phyloP scores from a whole-genome alignment of 2,329 filamentous ascomycete genomes.

The Ophiostoma pallidulum region DNA sequence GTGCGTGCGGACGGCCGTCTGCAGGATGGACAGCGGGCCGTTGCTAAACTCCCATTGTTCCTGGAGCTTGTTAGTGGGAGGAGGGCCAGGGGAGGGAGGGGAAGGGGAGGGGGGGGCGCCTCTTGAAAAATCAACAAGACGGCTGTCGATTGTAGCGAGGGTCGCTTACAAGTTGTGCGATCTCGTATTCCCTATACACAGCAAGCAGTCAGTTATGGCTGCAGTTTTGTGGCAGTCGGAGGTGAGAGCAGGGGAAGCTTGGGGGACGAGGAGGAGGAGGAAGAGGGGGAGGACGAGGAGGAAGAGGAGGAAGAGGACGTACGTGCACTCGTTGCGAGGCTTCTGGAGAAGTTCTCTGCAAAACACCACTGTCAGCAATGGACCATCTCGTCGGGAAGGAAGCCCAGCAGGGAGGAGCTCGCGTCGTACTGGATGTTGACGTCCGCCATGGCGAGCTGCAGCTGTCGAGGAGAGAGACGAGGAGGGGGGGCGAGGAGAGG shows the following conservation, averaged over 20 bases:
- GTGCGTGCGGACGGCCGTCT: constrained; percentile 91
- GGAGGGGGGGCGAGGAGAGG: background rate
- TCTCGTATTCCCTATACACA: constrained; percentile 74
- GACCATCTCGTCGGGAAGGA: background rate
- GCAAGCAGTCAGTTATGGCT: too few species aligned
- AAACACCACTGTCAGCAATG: background rate
- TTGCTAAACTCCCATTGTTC: constrained; percentile 45
- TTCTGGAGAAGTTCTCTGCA: constrained; percentile 17
- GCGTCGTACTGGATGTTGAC: constrained; percentile 16
- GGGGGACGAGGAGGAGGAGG: background rate
- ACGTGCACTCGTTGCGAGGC: constrained; percentile 19
- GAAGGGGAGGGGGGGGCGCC: too few species aligned
- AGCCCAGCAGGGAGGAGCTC: background rate
- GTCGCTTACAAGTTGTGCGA: constrained; percentile 50
- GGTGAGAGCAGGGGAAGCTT: too few species aligned
- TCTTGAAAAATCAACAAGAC: too few species aligned
- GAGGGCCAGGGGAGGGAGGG: background rate
- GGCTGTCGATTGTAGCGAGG: too few species aligned
- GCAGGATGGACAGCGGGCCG: constrained; percentile 71
- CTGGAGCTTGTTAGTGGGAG: constrained; percentile 15
- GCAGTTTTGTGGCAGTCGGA: too few species aligned
- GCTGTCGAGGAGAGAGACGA: background rate
- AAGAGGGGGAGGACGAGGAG: fast-evolving
- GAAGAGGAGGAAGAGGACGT: background rate
- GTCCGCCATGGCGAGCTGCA: constrained; percentile 14